These are phyloP conservation scores for Bacterosira constricta DNA, from an alignment of 108 stramenopile genomes.

Conservation along the genomic window DNA sequence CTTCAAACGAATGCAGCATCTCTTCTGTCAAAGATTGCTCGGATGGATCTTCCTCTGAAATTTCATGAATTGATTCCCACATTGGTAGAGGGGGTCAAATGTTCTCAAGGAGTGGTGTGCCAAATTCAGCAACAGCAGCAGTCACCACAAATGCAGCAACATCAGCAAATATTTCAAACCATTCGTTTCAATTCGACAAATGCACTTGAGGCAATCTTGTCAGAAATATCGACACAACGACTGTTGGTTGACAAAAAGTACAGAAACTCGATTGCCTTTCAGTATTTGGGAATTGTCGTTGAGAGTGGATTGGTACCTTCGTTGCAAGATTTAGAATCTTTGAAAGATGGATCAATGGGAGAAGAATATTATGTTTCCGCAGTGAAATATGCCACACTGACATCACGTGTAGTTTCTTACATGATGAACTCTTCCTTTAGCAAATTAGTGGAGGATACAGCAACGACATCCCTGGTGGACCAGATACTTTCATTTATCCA, in stretches of 20 bases:
- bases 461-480: constrained; percentile 14
- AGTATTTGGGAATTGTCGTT: constrained; percentile 29
- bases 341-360: neutral
- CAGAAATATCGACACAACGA: constrained; percentile 29
- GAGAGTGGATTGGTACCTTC: constrained; percentile 27
- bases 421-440: constrained; percentile 23
- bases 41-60: constrained; percentile 42
- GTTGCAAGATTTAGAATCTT: constrained; percentile 1
- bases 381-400: constrained; percentile 28
- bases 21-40: constrained; percentile 27
- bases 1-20: constrained; percentile 32
- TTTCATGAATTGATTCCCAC: constrained; percentile 46
- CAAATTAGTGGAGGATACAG: constrained; percentile 19
- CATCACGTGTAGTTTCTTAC: constrained; percentile 27
- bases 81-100: constrained; percentile 13
- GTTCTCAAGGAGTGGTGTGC: neutral
- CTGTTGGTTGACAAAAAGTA: constrained; percentile 43
- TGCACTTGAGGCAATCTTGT: constrained; percentile 21
- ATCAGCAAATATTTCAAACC: neutral
- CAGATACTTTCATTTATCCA: constrained; percentile 17
- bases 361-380: neutral
- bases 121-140: neutral
- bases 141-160: neutral
- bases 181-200: constrained; percentile 25
- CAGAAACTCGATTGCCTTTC: constrained; percentile 15